A percentile compares a stretch with the other conserved stretches of the same genome.
phyloP scores from a whole-genome alignment of 306 rosid genomes.

The Argentina anserina region DNA sequence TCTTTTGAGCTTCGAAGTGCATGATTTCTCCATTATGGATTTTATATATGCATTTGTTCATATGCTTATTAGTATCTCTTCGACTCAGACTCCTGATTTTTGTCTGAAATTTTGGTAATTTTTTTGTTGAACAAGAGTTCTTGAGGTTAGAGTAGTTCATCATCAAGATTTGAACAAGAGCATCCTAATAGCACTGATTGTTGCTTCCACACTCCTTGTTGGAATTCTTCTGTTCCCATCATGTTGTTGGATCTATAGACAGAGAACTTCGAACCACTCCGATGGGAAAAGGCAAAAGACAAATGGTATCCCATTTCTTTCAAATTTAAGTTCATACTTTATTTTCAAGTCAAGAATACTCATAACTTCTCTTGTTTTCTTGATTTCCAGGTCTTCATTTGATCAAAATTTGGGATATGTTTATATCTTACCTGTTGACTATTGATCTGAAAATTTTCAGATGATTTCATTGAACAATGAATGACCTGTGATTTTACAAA shows the following conservation, averaged over 20 bases:
- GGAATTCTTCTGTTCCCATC: slow-evolving; percentile 49
- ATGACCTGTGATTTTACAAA: no score
- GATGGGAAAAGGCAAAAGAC: slow-evolving; percentile 35
- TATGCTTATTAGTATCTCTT: background rate
- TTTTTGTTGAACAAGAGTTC: slow-evolving; percentile 37
- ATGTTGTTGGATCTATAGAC: slow-evolving; percentile 54
- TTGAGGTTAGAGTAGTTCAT: slow-evolving; percentile 49
- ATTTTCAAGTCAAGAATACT: slow-evolving; percentile 11
- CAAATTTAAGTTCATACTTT: slow-evolving; percentile 6
- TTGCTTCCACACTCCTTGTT: slow-evolving; percentile 66
- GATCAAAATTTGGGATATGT: no score
- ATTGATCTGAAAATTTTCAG: no score
- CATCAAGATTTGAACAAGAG: slow-evolving; percentile 65
- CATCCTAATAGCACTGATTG: slow-evolving; percentile 60
- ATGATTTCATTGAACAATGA: no score
- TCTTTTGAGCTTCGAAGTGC: background rate
- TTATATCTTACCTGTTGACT: no score
- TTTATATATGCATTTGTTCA: background rate
- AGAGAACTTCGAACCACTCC: slow-evolving; percentile 29
- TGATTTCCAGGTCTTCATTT: no score
- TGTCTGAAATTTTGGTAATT: background rate
- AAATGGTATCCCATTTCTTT: slow-evolving; percentile 48
- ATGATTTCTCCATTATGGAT: background rate
- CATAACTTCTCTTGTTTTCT: slow-evolving; percentile 5
- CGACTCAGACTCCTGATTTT: no score